Evolutionary conservation across 1,284 basidiomycete genomes (phyloP).

Genomic region (Trametes pubescens): DNA sequence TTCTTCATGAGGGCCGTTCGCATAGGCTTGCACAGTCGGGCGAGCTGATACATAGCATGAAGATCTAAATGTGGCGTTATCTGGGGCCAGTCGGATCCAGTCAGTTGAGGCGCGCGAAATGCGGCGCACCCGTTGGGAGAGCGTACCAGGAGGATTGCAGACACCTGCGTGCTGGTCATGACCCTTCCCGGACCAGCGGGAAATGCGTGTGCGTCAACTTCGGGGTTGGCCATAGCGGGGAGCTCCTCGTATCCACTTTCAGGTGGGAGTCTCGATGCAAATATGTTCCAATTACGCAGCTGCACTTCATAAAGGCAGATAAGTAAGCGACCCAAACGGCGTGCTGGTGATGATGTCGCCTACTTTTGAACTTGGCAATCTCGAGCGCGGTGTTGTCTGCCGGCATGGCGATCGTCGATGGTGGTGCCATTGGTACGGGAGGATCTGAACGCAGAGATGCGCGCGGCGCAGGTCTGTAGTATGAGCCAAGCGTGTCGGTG

Average conservation of each 20-base stretch:
- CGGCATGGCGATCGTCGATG: too few species aligned
- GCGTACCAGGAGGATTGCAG: not conserved
- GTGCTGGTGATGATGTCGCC: not conserved
- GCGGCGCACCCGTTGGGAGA: not conserved
- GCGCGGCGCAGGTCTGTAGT: too few species aligned
- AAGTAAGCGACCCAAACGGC: not conserved
- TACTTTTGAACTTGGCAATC: not conserved
- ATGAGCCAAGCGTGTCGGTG: too few species aligned
- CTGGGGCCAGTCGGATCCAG: not conserved
- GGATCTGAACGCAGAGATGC: too few species aligned
- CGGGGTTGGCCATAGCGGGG: not conserved
- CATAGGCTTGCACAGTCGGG: not conserved
- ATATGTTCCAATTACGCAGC: not conserved
- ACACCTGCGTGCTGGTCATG: not conserved
- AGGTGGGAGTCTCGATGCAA: not conserved
- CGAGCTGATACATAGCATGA: not conserved
- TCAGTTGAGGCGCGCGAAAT: not conserved
- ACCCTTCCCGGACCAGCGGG: not conserved
- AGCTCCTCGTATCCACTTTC: not conserved
- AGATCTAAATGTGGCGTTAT: not conserved
- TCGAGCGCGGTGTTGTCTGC: too few species aligned
- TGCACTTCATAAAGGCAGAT: not conserved
- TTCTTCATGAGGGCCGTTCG: not conserved
- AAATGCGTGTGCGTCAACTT: not conserved
- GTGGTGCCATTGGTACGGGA: too few species aligned